Evolutionary conservation across 306 rosid species (phyloP), one percentile per base, ranked within the genome.

Genomic region (Prinsepia uniflora): DNA sequence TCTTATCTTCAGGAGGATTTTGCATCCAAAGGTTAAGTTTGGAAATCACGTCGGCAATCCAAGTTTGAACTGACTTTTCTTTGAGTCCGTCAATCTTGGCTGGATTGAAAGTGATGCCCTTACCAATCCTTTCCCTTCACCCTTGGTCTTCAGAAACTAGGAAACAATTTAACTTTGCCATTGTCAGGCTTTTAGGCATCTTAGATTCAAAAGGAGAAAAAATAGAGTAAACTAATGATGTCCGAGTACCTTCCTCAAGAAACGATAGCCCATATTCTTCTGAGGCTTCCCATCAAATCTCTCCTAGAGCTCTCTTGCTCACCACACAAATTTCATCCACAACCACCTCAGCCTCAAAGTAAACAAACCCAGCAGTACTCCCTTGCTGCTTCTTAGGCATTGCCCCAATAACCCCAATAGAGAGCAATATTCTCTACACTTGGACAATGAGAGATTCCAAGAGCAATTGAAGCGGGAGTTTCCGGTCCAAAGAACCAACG

Each of bases 361-460:
- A 66, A 30, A 22, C 17, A 54, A 14, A 30, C 55, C 22, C 34
- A 53, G 46, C 56, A 58, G 55, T 44, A 24, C 42, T 43, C 66
- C n/a, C 30, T 44, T 58, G 66, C 10, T 71, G 10, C 75, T 71
- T 58, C 65, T 71, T n/a, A 71, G 75, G 66, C 75, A 57, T 53
- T 44, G 56, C 45, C 66, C 75, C 54, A 71, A 39, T 13, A 43
- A 71, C 2, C 18, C 67, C 19, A 45, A 17, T 24, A 52, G 19
- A 34, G 58, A 42, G 74, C 56, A 12, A 6, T 34, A 9, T n/a
- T 68, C 70, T 76, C 47, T 76, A 8, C 56, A 22, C 62, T 68
- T 55, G 2, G 60, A 53, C 8, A 59, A 22, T 22, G 9, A 8
- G 13, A 8, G 20, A 15, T 68, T 39, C 67, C 66, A 65, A 44